Base-by-base conservation (phyloP, 2,329 filamentous ascomycete genomes). In the Plenodomus lindquistii region DNA sequence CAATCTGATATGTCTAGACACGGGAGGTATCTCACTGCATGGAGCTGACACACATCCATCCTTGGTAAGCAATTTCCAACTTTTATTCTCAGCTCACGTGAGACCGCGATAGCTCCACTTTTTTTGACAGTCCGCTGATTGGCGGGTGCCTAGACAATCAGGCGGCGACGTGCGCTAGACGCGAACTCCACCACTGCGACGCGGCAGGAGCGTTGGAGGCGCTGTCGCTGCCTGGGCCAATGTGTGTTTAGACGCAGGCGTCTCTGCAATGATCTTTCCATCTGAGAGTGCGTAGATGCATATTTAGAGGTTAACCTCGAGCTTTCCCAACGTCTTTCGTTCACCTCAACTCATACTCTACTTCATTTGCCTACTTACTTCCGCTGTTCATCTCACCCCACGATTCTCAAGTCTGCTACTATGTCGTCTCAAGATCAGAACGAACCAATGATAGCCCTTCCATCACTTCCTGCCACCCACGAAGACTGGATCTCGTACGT, bases 401-500 rank as follows among this genome's bases (percentile, higher is more conserved):
- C 11, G 4, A 11, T 31, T 15, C 6, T 31, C 27, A 31, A 8
- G 4, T 15, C 27, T 31, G 6, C 4, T 31, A 53, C 50, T 0
- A 60, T 75, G 19, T 37, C 49, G 19, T 44, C 41, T 19, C 37
- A 44, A 21, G 16, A 19, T 3, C 31, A 44, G 10, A 17, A 6
- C 1, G 9, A 37, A 3, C 35, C 34, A n/a, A 19, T 34, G 10
- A 59, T 62, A n/a, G 42, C 47, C n/a, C 63, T 77, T 15, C 74
- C 74, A 2, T 8, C 54, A 10, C 59, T 76, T 6, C 75, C 74
- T n/a, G 68, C 55, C 8, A 62, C 66, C 37, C 74, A 75, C 50
- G 53, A 57, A n/a, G 61, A 73, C 21, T 78, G 78, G 69, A 67
- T 79, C 44, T 51, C 68, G 15, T 81, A 88, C 68, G 77, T 89